phyloP scores from a whole-genome alignment of 768 basidiomycete species.

The Auricularia cornea region DNA sequence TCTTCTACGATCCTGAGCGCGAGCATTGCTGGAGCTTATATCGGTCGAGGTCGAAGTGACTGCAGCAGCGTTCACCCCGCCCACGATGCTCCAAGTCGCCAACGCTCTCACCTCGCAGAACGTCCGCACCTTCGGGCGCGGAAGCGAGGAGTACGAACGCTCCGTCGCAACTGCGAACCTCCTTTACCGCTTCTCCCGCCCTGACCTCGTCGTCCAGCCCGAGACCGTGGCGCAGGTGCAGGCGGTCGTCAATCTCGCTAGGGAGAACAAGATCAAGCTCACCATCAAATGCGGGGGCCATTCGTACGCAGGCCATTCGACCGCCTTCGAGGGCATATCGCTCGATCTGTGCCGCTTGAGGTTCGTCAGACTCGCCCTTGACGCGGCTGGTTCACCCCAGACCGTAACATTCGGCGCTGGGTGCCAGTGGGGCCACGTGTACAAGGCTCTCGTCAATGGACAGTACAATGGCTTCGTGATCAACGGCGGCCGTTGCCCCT shows the following conservation, averaged over 20 bases:
- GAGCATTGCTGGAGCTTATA: no score
- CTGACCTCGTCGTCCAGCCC: background rate
- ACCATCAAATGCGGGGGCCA: background rate
- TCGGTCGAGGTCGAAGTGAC: no score
- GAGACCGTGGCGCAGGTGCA: background rate
- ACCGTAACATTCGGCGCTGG: background rate
- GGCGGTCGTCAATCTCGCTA: background rate
- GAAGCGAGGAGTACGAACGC: background rate
- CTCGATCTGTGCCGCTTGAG: background rate
- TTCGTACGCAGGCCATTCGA: background rate
- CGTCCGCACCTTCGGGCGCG: background rate
- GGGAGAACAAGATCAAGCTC: background rate
- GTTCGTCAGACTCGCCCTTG: background rate
- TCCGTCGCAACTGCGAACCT: background rate
- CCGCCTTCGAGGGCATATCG: background rate
- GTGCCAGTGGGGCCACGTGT: background rate
- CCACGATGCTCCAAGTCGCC: no score
- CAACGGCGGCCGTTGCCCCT: background rate
- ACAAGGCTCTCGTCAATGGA: background rate
- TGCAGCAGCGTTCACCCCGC: no score
- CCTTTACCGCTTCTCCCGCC: background rate
- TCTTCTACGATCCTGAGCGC: no score
- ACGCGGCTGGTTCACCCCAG: no score
- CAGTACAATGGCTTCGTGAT: background rate
- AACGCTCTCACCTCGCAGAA: background rate